phyloP scores from a whole-genome alignment of 352 stramenopile genomes.

The Phytophthora sojae region DNA sequence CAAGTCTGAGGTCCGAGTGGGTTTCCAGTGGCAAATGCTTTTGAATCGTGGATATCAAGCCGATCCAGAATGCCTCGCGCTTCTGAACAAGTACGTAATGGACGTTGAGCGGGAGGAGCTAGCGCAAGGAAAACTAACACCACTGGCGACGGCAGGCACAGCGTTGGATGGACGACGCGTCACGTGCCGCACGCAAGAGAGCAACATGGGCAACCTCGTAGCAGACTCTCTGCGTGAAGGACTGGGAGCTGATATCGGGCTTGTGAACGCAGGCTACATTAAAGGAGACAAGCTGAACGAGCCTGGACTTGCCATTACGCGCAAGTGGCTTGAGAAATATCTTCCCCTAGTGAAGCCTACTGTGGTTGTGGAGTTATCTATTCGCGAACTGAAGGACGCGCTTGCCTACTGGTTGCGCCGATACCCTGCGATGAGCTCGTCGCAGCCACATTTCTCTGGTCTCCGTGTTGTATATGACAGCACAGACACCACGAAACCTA shows the following conservation, averaged over 20 bases:
- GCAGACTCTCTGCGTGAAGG: conserved; percentile 72
- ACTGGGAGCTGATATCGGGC: conserved; percentile 59
- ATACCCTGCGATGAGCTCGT: conserved; percentile 70
- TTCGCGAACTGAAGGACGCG: conserved; percentile 51
- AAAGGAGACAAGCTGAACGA: conserved; percentile 73
- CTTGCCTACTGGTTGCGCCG: conserved; percentile 72
- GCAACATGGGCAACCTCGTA: conserved; percentile 81
- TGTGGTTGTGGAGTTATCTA: conserved; percentile 63
- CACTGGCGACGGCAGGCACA: conserved; percentile 37
- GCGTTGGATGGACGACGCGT: conserved; percentile 72
- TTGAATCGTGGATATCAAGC: conserved; percentile 59
- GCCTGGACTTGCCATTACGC: conserved; percentile 59
- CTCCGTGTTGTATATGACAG: conserved; percentile 49
- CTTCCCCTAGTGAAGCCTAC: conserved; percentile 68
- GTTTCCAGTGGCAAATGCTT: conserved; percentile 79
- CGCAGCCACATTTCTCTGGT: conserved; percentile 79
- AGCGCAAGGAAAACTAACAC: conserved; percentile 50
- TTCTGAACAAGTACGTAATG: conserved; percentile 55
- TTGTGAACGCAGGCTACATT: conserved; percentile 87
- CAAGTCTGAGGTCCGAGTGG: conserved; percentile 20
- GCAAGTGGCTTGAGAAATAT: conserved; percentile 70
- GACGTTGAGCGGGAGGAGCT: conserved; percentile 62
- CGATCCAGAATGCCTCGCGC: conserved; percentile 49
- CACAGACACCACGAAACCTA: conserved; percentile 9
- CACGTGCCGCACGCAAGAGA: conserved; percentile 69